Conservation (phyloP, 2,329 filamentous ascomycete genomes). For the Verticillium longisporum region DNA sequence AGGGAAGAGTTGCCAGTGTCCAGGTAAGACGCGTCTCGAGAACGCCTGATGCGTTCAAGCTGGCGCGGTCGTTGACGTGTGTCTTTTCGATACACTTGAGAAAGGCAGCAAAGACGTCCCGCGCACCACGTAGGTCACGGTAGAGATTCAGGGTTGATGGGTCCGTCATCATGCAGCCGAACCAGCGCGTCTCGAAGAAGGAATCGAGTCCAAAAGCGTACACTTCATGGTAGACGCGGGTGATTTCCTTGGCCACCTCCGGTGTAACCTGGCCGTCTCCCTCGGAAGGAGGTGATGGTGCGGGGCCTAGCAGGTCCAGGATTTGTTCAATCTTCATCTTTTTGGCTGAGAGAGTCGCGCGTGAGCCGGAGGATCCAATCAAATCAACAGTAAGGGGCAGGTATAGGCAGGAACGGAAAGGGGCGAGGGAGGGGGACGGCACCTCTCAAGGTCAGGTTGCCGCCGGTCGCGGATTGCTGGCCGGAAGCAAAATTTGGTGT, state of each 20-base stretch:
- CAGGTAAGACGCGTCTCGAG: constrained; percentile 55
- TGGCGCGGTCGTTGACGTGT: constrained; percentile 39
- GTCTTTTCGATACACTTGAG: constrained; percentile 47
- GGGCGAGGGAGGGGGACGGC: constrained; percentile 32
- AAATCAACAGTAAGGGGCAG: constrained; percentile 19
- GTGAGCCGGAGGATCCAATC: constrained; percentile 33
- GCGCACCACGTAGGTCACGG: constrained; percentile 34
- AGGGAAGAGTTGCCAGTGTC: constrained; percentile 47
- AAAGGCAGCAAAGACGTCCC: constrained; percentile 59
- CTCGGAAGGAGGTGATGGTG: constrained; percentile 40
- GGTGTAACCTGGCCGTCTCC: constrained; percentile 43
- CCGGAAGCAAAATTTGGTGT: constrained; percentile 21
- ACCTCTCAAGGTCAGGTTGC: constrained; percentile 41
- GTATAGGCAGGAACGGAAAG: constrained; percentile 18
- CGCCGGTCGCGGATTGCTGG: constrained; percentile 20
- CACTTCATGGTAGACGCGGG: constrained; percentile 65
- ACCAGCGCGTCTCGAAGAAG: constrained; percentile 83
- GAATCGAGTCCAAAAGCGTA: constrained; percentile 69
- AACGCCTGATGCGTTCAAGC: constrained; percentile 46
- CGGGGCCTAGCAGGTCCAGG: constrained; percentile 52
- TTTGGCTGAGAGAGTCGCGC: constrained; percentile 39
- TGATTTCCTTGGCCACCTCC: constrained; percentile 57
- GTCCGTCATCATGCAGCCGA: constrained; percentile 23
- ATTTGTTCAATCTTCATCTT: constrained; percentile 70
- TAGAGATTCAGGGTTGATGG: neutral